These are phyloP conservation scores for Murraya paniculata DNA, from an alignment of 345 rosid genomes.

Conservation along the genomic window DNA sequence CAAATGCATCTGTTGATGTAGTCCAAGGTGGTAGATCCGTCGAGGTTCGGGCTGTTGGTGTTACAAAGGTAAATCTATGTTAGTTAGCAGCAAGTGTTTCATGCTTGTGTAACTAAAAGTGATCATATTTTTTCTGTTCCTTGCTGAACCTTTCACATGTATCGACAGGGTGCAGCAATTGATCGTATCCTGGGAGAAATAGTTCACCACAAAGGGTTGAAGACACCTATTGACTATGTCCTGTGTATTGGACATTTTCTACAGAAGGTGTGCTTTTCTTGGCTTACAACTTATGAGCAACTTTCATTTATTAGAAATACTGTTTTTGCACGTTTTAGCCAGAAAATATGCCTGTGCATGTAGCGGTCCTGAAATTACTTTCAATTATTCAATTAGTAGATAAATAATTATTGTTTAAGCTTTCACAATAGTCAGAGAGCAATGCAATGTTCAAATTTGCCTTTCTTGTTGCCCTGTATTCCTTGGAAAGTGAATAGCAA, in stretches of 20 bases:
- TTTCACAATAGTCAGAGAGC: neutral
- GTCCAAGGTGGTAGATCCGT: constrained; percentile 57
- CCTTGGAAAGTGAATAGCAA: no score
- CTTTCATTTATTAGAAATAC: neutral
- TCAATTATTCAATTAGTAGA: neutral
- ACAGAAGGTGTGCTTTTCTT: constrained; percentile 34
- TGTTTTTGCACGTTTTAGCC: neutral
- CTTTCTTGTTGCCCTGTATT: no score
- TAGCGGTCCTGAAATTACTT: no score
- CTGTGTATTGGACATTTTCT: constrained; percentile 58
- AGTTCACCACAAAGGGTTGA: constrained; percentile 43
- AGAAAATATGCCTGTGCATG: neutral
- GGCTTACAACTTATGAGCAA: neutral
- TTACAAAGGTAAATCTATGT: constrained; percentile 42
- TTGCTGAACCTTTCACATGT: neutral
- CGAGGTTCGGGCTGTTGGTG: constrained; percentile 61
- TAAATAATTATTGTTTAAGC: neutral
- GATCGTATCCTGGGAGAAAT: constrained; percentile 58
- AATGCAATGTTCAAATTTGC: no score
- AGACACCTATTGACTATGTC: constrained; percentile 56
- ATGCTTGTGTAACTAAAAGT: neutral
- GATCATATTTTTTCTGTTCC: neutral
- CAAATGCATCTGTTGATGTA: constrained; percentile 55
- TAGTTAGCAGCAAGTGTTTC: neutral
- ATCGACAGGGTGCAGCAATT: constrained; percentile 55